Evolutionary conservation across 129 eudicot species (phyloP), one percentile per base, ranked within the genome.

Genomic region (Smallanthus sonchifolius): DNA sequence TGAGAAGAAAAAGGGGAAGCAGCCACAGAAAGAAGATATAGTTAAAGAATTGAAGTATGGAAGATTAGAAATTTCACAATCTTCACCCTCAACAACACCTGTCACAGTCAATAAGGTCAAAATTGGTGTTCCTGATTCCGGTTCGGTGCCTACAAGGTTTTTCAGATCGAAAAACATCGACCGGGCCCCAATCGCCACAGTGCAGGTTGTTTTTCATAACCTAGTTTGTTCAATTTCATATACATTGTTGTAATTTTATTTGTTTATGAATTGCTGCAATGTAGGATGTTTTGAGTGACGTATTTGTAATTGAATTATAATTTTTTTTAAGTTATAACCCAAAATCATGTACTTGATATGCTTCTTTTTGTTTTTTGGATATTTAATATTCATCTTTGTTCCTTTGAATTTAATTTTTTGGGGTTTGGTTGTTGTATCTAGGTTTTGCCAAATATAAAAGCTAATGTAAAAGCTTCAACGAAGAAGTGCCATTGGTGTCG

Each of bases 401-500:
- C 7, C 2, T 37, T 38, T 65, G 7, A 43, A 72, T 39, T 54
- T 54, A 14, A 24, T 28, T 3, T 65, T 43, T 57, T 2, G 74
- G 28, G 32, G 2, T 10, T 54, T 15, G 6, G 5, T 19, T 64
- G 15, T 51, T 71, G 34, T 68, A 3, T 62, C 7, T 67, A 83
- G 87, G 13, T 24, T 57, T 74, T 87, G 73, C 89, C 86, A 5
- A 56, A 73, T 79, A 84, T 79, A 30, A 59, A 78, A 77, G 79
- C 77, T 61, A 75, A 78, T 47, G 77, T 74, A 69, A 85, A 87
- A 83, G 82, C 83, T 2, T 32, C 74, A 42, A 82, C 86, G 51
- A 86, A 74, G 85, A 91, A 85, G 67, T 95, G 99, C 74, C 99
- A 95, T 64, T 95, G 99, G 99, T 95, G 99, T 74, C 77, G 86